These are phyloP conservation scores for Tranzscheliella williamsii DNA, from an alignment of 1,284 basidiomycete species.

Conservation along the genomic window DNA sequence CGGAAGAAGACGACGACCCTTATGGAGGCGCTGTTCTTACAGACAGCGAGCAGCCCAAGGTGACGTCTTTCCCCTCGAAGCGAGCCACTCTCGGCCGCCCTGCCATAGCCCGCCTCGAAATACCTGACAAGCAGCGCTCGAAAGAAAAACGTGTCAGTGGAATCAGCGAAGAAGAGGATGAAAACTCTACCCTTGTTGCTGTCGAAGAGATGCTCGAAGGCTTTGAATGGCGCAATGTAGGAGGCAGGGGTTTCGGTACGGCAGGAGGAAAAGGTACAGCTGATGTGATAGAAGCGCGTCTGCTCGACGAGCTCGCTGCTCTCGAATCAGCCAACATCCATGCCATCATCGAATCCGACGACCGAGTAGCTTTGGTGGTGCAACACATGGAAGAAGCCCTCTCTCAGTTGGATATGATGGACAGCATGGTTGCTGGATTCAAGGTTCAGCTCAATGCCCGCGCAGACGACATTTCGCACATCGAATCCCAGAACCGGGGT, in stretches of 20 bases:
- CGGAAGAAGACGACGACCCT: slow-evolving; percentile 41
- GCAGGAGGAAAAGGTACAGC: slow-evolving; percentile 48
- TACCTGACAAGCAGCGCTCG: slow-evolving; percentile 2
- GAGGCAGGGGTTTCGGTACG: slow-evolving; percentile 11
- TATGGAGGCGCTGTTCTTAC: slow-evolving; percentile 39
- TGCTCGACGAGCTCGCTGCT: slow-evolving; percentile 56
- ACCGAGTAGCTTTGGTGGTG: slow-evolving; percentile 80
- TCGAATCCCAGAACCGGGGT: slow-evolving; percentile 94
- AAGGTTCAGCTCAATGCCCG: slow-evolving; percentile 56
- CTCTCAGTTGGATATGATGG: slow-evolving; percentile 79
- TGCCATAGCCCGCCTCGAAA: slow-evolving; percentile 19
- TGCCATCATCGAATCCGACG: slow-evolving; percentile 89
- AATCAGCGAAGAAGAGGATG: slow-evolving; percentile 41
- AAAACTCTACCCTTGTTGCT: slow-evolving; percentile 52
- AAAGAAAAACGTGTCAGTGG: slow-evolving; percentile 3
- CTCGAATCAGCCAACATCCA: slow-evolving; percentile 78
- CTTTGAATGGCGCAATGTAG: slow-evolving; percentile 75
- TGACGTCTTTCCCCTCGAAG: slow-evolving; percentile 14
- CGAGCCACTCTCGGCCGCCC: slow-evolving; percentile 28
- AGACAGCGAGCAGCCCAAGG: slow-evolving; percentile 11
- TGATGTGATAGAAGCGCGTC: slow-evolving; percentile 57
- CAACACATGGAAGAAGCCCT: slow-evolving; percentile 86
- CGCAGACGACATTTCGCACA: slow-evolving; percentile 82
- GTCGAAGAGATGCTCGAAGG: slow-evolving; percentile 98
- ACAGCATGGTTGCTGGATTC: slow-evolving; percentile 53